Conservation (phyloP, 306 rosid genomes). For the Pyrus bretschneideri region DNA sequence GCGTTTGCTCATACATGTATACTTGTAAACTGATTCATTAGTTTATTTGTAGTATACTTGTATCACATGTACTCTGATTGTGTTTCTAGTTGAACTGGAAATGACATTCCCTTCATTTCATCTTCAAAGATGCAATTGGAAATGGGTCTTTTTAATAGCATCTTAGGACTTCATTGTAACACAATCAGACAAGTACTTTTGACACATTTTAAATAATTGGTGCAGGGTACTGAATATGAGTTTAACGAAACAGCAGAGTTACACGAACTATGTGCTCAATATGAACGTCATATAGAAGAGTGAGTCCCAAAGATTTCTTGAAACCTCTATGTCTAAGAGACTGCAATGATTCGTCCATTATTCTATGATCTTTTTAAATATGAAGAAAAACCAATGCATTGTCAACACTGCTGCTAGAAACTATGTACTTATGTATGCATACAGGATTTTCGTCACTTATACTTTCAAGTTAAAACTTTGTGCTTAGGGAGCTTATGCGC, state of each 20-base stretch:
- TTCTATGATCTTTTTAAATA: no score
- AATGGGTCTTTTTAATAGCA: not conserved
- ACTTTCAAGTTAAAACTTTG: not conserved
- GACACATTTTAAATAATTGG: constrained; percentile 12
- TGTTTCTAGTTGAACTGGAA: not conserved
- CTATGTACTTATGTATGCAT: not conserved
- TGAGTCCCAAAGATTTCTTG: constrained; percentile 25
- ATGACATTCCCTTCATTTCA: not conserved
- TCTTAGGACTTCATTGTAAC: not conserved
- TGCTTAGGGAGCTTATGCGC: not conserved
- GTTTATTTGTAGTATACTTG: not conserved
- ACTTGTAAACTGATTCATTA: not conserved
- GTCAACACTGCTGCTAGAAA: not conserved
- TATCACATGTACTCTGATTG: not conserved
- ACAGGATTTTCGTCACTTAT: not conserved
- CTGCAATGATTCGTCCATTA: no score
- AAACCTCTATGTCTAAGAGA: no score
- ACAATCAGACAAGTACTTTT: not conserved
- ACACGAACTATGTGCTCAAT: constrained; percentile 64
- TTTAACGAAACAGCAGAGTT: constrained; percentile 46
- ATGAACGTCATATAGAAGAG: constrained; percentile 76
- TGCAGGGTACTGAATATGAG: constrained; percentile 65
- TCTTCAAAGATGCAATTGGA: not conserved
- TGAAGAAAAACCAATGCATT: no score
- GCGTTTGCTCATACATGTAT: not conserved